A percentile compares a stretch with the other conserved stretches of the same genome.
phyloP scores from a whole-genome alignment of 805 yeast species.

The Saccharomycopsis vini region DNA sequence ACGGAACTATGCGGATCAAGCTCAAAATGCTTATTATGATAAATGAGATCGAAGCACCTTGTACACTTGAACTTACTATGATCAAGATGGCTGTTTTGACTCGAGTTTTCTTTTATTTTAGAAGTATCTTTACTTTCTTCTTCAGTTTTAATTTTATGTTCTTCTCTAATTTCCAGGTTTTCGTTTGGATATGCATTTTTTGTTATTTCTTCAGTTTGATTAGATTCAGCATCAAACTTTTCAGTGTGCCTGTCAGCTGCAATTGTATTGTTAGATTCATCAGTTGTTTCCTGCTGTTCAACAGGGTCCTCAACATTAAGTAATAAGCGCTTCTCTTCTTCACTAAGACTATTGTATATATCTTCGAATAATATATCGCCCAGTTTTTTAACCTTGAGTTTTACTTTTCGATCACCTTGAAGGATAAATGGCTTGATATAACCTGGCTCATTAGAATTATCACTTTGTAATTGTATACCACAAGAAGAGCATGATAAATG shows the following conservation, averaged over 20 bases:
- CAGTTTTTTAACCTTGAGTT: not conserved
- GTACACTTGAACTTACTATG: too few relatives aligned
- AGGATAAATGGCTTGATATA: constrained; percentile 21
- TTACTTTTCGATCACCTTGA: not conserved
- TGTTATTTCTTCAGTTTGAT: too few relatives aligned
- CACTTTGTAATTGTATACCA: constrained; percentile 44
- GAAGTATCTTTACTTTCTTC: too few relatives aligned
- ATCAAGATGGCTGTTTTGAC: too few relatives aligned
- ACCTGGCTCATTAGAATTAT: constrained; percentile 32
- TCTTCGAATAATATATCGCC: constrained; percentile 6
- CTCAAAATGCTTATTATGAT: constrained; percentile 31
- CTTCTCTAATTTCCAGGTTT: too few relatives aligned
- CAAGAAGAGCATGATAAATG: constrained; percentile 51
- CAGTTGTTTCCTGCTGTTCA: not conserved
- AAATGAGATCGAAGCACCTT: too few relatives aligned
- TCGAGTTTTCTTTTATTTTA: too few relatives aligned
- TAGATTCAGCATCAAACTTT: not conserved
- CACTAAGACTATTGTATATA: constrained; percentile 6
- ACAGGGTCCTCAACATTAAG: not conserved
- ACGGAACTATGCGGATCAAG: constrained; percentile 25
- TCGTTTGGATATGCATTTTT: too few relatives aligned
- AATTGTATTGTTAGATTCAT: not conserved
- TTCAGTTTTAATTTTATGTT: too few relatives aligned
- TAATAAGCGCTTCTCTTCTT: constrained; percentile 6
- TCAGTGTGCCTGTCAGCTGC: too few relatives aligned